These are phyloP conservation scores for Ogataea pini DNA, from an alignment of 805 yeast species.

Conservation along the genomic window DNA sequence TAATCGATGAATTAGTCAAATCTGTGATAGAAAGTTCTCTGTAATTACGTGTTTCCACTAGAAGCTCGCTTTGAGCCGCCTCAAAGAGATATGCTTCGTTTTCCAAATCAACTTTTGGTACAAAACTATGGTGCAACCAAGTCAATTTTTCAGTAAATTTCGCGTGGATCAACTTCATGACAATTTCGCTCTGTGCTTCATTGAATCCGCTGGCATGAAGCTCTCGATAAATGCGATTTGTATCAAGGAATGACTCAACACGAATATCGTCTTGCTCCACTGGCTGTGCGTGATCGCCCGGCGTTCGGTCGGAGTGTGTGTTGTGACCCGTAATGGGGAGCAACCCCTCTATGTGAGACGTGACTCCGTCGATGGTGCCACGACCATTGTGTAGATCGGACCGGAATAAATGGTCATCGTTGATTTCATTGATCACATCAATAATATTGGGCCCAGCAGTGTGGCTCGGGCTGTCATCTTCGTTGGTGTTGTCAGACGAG, in stretches of 20 bases:
- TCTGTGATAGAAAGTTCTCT: conserved; percentile 71
- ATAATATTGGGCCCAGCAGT: conserved; percentile 30
- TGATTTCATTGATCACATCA: conserved; percentile 31
- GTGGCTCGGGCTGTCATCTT: conserved; percentile 12
- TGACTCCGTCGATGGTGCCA: conserved; percentile 10
- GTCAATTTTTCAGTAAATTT: conserved; percentile 41
- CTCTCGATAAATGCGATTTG: conserved; percentile 58
- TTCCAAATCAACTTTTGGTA: conserved; percentile 68
- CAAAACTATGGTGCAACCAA: conserved; percentile 48
- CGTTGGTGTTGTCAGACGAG: conserved; percentile 5
- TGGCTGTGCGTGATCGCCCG: conserved; percentile 1
- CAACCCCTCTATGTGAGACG: conserved; percentile 15
- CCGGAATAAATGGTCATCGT: conserved; percentile 27
- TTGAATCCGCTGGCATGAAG: conserved; percentile 60
- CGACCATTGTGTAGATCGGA: conserved; percentile 13
- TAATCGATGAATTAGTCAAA: conserved; percentile 63
- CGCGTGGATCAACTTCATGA: conserved; percentile 47
- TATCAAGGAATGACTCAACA: conserved; percentile 52
- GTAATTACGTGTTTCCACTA: conserved; percentile 72
- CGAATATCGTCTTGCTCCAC: conserved; percentile 20
- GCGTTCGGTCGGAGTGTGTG: background rate
- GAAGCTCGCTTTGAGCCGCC: conserved; percentile 86
- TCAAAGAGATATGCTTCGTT: conserved; percentile 87
- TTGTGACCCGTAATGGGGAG: conserved; percentile 13
- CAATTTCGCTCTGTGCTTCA: conserved; percentile 57